These are phyloP conservation scores for Russula olivacea DNA, from an alignment of 768 basidiomycete genomes.

Conservation along the genomic window DNA sequence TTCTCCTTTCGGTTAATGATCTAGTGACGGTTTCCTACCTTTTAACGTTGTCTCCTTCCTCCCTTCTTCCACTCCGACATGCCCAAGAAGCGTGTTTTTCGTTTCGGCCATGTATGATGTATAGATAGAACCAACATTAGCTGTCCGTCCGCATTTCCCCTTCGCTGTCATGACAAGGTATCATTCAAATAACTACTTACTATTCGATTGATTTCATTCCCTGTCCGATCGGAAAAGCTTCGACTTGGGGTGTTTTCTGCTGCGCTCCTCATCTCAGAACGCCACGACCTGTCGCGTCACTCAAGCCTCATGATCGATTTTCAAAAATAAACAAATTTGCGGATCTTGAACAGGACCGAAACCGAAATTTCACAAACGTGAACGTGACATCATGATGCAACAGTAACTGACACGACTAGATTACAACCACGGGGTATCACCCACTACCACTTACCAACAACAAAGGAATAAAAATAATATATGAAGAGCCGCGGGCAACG, in stretches of 20 bases:
- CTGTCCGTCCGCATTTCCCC: slow-evolving; percentile 5
- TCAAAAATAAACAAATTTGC: neutral
- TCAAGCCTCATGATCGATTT: neutral
- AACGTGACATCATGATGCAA: neutral
- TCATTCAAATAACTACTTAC: neutral
- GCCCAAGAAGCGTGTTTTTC: neutral
- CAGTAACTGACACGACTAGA: neutral
- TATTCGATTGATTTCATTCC: neutral
- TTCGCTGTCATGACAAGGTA: neutral
- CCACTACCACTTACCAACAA: neutral
- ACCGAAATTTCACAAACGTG: neutral
- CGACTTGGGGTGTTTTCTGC: neutral
- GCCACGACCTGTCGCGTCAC: neutral
- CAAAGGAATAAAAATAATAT: neutral
- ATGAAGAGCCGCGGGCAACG: neutral
- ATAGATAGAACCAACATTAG: slow-evolving; percentile 15
- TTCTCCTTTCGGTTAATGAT: slow-evolving; percentile 11
- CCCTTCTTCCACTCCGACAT: slow-evolving; percentile 2
- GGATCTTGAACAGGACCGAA: neutral
- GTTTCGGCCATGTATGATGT: slow-evolving; percentile 13
- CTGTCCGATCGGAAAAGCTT: neutral
- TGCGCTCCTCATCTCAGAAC: neutral
- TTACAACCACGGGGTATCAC: neutral
- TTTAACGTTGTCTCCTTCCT: neutral
- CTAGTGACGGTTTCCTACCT: slow-evolving; percentile 8